Conservation (phyloP, 495 filamentous ascomycete species). For the Trypethelium eluteriae region DNA sequence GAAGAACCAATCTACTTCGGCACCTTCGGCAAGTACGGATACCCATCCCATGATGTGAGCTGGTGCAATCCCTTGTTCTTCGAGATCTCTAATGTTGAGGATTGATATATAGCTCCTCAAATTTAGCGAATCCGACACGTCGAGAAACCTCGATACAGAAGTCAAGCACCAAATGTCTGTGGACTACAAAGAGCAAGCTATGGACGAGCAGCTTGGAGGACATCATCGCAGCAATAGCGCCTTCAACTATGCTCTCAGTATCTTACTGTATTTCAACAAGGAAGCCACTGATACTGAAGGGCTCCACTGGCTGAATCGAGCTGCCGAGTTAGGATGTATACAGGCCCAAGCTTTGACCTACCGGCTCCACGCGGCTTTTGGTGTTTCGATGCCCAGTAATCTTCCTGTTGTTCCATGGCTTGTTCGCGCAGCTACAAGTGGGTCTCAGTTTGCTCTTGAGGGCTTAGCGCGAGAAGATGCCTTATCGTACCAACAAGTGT, state of each 20-base stretch:
- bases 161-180: background rate
- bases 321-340: background rate
- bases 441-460: background rate
- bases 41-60: background rate
- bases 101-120: background rate
- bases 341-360: background rate
- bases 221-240: background rate
- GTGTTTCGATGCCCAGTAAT: background rate
- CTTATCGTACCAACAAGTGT: background rate
- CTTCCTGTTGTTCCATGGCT: background rate
- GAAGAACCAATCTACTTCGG: background rate
- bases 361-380: background rate
- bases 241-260: background rate
- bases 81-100: background rate
- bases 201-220: background rate
- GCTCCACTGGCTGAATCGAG: slow-evolving; percentile 1
- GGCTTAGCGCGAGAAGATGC: background rate
- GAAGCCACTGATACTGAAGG: background rate
- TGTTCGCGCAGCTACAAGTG: background rate
- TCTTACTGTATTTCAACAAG: background rate
- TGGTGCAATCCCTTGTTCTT: background rate
- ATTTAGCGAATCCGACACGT: background rate
- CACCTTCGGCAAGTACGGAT: background rate
- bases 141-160: background rate
- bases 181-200: background rate